Base-by-base conservation (phyloP, 2,329 filamentous ascomycete species). In the Alternaria infectoria region DNA sequence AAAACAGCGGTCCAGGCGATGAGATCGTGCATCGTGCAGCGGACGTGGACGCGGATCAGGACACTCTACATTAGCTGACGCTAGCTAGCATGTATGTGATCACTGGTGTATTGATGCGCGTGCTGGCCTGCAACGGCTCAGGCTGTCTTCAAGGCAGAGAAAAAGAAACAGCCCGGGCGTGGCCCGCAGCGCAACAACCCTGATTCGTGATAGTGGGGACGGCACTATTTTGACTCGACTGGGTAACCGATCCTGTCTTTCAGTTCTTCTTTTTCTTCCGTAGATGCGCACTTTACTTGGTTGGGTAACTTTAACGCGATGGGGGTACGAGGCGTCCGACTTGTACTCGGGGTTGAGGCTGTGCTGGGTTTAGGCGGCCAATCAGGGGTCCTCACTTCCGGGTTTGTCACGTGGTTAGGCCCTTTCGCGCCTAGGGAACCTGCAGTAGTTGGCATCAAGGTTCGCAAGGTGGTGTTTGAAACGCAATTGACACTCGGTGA, bases 61-160 rank as follows among this genome's bases (percentile, higher is more conserved):
- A 26, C 23, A 44, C 17, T 44, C n/a, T 36, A 40, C 44, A 21
- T 44, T 54, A 19, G 32, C 36, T 52, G 28, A 19, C 49, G 5
- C 49, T 52, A 52, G 49, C 19, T 52, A 36, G 49, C 49, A 36
- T 52, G 28, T 12, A 40, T 23, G 36, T 32, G 36, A 40, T 40
- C 36, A 40, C 36, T 17, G 54, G n/a, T 54, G 19, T 30, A 50
- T 60, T 36, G 17, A 30, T 45, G 45, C 45, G 47, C 51, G 57
- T 47, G 19, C 47, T 26, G 40, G 28, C 17, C 36, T 46, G 40
- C 47, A 54, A 47, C 56, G 56, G 60, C 49, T 62, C 60, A 62
- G 60, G 60, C 60, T 55, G 30, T 50, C 57, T 8, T 44, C 60
- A 55, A 59, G 60, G 60, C 60, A 62, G 60, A 62, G 54, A 59